phyloP scores from a whole-genome alignment of 352 stramenopile species.

The Pythium graminicola region DNA sequence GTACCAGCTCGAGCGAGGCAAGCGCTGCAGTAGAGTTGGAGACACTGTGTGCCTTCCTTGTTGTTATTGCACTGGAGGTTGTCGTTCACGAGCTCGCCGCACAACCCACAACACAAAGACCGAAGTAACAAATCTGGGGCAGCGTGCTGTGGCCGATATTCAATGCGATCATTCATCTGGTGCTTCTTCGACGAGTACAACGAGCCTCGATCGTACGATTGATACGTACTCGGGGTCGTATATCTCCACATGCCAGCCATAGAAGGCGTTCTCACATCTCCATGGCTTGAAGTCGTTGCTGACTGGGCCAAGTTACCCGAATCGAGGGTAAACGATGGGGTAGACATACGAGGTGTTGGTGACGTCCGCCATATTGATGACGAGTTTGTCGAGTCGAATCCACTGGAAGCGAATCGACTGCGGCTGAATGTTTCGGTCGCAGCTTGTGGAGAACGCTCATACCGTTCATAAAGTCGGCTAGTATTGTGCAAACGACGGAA shows the following conservation, averaged over 20 bases:
- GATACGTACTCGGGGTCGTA: background rate
- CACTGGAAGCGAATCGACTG: background rate
- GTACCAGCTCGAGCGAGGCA: slow-evolving; percentile 42
- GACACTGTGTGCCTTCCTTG: slow-evolving; percentile 21
- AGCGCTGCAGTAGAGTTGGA: slow-evolving; percentile 62
- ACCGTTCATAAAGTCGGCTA: slow-evolving; percentile 21
- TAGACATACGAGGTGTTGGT: background rate
- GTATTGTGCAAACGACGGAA: slow-evolving; percentile 21
- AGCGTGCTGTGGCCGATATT: slow-evolving; percentile 19
- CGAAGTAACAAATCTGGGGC: slow-evolving; percentile 42
- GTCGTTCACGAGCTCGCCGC: slow-evolving; percentile 64
- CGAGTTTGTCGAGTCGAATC: background rate
- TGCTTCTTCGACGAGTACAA: background rate
- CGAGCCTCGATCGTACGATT: slow-evolving; percentile 1
- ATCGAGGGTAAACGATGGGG: background rate
- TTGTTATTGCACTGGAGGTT: slow-evolving; percentile 52
- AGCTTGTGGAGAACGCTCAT: slow-evolving; percentile 6
- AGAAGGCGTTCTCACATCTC: background rate
- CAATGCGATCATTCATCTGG: background rate
- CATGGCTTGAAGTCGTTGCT: background rate
- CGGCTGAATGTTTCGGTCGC: background rate
- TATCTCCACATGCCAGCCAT: slow-evolving; percentile 16
- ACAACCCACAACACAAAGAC: slow-evolving; percentile 62
- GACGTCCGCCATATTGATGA: slow-evolving; percentile 10
- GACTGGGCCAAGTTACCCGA: background rate